These are phyloP conservation scores for Nidula microcarpa DNA, from an alignment of 768 basidiomycete genomes.

Conservation along the genomic window DNA sequence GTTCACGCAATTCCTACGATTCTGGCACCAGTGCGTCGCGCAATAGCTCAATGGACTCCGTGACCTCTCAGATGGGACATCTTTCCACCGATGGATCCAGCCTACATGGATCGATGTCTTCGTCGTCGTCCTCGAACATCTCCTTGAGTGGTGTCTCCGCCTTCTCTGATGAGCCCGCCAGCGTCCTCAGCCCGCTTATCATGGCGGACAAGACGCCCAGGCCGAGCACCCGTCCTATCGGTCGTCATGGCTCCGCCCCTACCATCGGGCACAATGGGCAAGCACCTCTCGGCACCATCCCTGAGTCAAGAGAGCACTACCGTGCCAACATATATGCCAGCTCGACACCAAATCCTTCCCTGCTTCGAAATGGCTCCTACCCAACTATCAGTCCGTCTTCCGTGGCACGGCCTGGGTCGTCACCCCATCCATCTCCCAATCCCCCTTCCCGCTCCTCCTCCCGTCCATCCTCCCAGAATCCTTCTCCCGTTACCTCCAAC, in stretches of 20 bases:
- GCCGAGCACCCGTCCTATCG: slow-evolving; percentile 17
- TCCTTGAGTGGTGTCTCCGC: slow-evolving; percentile 16
- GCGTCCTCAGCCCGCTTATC: slow-evolving; percentile 44
- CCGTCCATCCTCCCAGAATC: slow-evolving; percentile 9
- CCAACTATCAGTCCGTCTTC: slow-evolving; percentile 1
- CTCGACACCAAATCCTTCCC: not conserved
- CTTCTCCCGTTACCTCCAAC: slow-evolving; percentile 5
- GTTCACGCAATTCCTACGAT: slow-evolving; percentile 7
- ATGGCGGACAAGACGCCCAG: slow-evolving; percentile 26
- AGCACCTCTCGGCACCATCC: slow-evolving; percentile 32
- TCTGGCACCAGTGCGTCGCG: slow-evolving; percentile 9
- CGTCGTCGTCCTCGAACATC: slow-evolving; percentile 22
- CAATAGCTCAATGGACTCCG: slow-evolving; percentile 9
- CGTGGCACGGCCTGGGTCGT: not conserved
- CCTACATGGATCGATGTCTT: slow-evolving; percentile 11
- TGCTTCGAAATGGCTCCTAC: not conserved
- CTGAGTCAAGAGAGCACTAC: slow-evolving; percentile 16
- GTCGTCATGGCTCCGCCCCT: slow-evolving; percentile 29
- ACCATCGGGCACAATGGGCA: slow-evolving; percentile 16
- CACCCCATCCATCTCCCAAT: not conserved
- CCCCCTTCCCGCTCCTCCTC: slow-evolving; percentile 5
- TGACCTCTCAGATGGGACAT: slow-evolving; percentile 15
- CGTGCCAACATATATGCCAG: slow-evolving; percentile 4
- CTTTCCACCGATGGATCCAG: slow-evolving; percentile 9
- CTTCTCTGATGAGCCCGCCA: slow-evolving; percentile 42